Evolutionary conservation across 1,284 basidiomycete species (phyloP), one percentile per base, ranked within the genome.

Genomic region (Trichosporon sp.): DNA sequence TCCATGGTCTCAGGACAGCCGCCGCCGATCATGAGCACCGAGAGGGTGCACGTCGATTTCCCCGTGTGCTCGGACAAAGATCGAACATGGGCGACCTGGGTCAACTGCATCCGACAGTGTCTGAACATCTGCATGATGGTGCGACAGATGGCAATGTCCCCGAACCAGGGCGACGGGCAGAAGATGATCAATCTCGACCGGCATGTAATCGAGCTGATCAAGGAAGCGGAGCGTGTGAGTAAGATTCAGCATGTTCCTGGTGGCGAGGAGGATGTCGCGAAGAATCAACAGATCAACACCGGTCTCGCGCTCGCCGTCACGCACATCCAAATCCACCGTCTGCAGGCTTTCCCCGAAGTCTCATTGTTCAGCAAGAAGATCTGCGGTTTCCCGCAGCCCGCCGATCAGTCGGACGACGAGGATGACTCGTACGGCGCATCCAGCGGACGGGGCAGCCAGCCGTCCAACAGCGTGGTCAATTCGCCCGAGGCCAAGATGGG

Each of bases 301-400:
- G 68, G 79, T 13, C 72, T 83, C 56, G 80, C 77, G 63, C 71
- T 83, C 18, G 79, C 82, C 23, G 81, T 81, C 66, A 73, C 78
- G 25, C 81, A 83, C 66, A 82, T 83, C 35, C 81, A 83, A 60
- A 78, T 83, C 25, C 82, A 83, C 69, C 77, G 81, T 35, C 75
- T 77, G 56, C 79, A 81, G 64, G 82, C 82, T 12, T 82, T 82
- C 74, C 82, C 82, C 1, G 82, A 83, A 65, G 82, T 83, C 9
- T 81, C 81, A 15, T 67, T 83, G 34, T 83, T 83, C 74, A 78
- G 76, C 47, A 79, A 79, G 70, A 75, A 75, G 63, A 83, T 83
- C 53, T 83, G 82, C 64, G 82, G 82, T 32, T 66, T 83, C n/a
- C 80, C 81, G 0, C 78, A 80, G 68, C 72, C 75, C 27, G 32